Evolutionary conservation across 139 green algal genomes (phyloP).

Genomic region (Nannochloris sp.): DNA sequence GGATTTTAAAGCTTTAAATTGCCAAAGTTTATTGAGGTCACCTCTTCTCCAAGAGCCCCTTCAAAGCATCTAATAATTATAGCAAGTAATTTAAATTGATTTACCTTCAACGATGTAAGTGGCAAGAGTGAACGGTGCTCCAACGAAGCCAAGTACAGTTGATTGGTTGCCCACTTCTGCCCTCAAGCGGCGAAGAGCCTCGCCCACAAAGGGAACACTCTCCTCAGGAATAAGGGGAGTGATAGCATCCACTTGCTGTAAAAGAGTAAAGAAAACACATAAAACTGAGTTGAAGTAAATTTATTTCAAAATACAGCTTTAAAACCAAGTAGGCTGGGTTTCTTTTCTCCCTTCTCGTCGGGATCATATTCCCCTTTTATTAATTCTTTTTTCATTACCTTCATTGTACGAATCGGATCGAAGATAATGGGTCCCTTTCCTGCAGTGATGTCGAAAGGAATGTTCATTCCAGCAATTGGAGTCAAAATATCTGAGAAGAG

Average conservation of each 20-base stretch:
- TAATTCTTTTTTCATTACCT: too few relatives aligned
- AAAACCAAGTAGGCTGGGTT: too few relatives aligned
- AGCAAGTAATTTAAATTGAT: too few relatives aligned
- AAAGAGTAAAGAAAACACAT: too few relatives aligned
- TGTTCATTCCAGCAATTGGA: constrained; percentile 87
- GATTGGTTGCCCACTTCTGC: constrained; percentile 59
- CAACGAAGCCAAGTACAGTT: constrained; percentile 87
- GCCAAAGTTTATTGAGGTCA: background rate
- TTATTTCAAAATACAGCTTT: too few relatives aligned
- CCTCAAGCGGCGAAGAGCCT: constrained; percentile 71
- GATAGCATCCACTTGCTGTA: constrained; percentile 74
- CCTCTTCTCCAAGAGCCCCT: background rate
- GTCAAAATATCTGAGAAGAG: constrained; percentile 96
- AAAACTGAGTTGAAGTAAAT: too few relatives aligned
- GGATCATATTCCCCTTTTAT: background rate
- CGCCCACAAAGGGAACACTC: constrained; percentile 71
- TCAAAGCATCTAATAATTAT: too few relatives aligned
- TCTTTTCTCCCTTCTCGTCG: too few relatives aligned
- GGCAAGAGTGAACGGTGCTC: constrained; percentile 88
- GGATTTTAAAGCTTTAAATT: background rate
- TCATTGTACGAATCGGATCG: constrained; percentile 84
- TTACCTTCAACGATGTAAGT: constrained; percentile 95
- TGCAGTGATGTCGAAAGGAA: constrained; percentile 83
- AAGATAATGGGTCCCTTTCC: constrained; percentile 82
- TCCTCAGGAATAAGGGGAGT: constrained; percentile 62